phyloP scores from a whole-genome alignment of 2,329 filamentous ascomycete species.

The Xylariaceae sp. region DNA sequence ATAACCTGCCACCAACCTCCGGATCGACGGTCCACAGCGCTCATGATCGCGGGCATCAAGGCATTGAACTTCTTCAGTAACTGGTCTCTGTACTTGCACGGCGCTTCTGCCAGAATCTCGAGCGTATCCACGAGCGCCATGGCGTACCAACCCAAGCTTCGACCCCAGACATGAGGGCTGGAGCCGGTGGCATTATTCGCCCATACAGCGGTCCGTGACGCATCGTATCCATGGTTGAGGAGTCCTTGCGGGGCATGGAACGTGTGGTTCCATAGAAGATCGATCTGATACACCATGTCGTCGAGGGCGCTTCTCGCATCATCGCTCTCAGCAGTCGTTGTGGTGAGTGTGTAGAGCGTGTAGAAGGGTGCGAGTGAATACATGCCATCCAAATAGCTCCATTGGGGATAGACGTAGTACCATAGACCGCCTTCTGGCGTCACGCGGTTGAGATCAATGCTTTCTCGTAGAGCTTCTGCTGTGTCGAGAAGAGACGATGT shows the following conservation, averaged over 20 bases:
- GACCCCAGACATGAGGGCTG: conserved; percentile 35
- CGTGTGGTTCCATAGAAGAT: conserved; percentile 27
- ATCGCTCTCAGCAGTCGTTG: background rate
- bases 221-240: conserved; percentile 35
- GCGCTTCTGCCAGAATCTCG: conserved; percentile 23
- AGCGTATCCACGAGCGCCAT: conserved; percentile 36
- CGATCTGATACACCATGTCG: conserved; percentile 28
- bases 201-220: conserved; percentile 31
- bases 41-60: conserved; percentile 23
- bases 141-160: conserved; percentile 36
- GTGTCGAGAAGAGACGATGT: conserved; percentile 11
- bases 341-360: conserved; percentile 27
- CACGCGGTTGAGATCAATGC: conserved; percentile 30
- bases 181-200: conserved; percentile 33
- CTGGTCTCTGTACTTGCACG: background rate
- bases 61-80: conserved; percentile 20
- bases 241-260: conserved; percentile 24
- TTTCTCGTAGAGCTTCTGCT: conserved; percentile 23
- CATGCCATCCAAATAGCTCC: conserved; percentile 53
- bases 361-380: conserved; percentile 45
- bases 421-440: conserved; percentile 34
- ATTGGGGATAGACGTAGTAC: conserved; percentile 44
- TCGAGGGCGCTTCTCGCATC: conserved; percentile 15
- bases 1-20: conserved; percentile 39
- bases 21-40: conserved; percentile 25